Conservation (phyloP, 305 asterid genomes). For the Fraxinus velutina region DNA sequence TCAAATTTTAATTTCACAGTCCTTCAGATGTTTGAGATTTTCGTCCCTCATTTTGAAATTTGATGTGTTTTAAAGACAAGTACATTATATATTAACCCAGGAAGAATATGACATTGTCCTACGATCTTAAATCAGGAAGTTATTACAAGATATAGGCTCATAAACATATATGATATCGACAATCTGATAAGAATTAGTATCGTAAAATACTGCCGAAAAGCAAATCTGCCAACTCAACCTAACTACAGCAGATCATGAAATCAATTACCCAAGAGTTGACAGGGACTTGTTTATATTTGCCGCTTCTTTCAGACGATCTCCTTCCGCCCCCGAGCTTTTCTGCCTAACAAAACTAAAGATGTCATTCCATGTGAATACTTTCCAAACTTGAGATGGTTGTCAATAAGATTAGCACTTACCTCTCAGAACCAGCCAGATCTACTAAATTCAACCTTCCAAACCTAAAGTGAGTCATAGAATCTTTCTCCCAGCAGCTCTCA, state of each 20-base stretch:
- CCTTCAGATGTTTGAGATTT: neutral
- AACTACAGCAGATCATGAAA: conserved; percentile 18
- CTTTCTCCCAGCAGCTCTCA: conserved; percentile 83
- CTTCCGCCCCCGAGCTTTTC: conserved; percentile 86
- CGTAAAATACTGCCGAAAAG: neutral
- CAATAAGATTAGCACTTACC: conserved; percentile 38
- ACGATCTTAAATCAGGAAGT: conserved; percentile 1
- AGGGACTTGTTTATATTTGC: conserved; percentile 80
- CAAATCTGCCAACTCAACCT: neutral
- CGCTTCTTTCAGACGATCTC: conserved; percentile 86
- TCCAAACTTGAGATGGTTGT: conserved; percentile 20
- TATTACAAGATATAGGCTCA: neutral
- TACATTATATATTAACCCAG: neutral
- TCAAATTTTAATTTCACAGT: conserved; percentile 7
- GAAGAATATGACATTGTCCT: neutral
- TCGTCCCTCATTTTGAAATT: conserved; percentile 3
- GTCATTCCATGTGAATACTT: conserved; percentile 9
- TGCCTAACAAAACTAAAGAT: conserved; percentile 46
- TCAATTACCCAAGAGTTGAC: conserved; percentile 75
- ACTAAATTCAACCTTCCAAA: conserved; percentile 80
- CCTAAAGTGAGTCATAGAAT: conserved; percentile 67
- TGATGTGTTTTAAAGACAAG: neutral
- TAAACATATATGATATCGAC: neutral
- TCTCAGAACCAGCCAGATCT: conserved; percentile 89
- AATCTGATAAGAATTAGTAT: neutral